phyloP scores from a whole-genome alignment of 306 rosid species.

The Dicorynia guianensis region DNA sequence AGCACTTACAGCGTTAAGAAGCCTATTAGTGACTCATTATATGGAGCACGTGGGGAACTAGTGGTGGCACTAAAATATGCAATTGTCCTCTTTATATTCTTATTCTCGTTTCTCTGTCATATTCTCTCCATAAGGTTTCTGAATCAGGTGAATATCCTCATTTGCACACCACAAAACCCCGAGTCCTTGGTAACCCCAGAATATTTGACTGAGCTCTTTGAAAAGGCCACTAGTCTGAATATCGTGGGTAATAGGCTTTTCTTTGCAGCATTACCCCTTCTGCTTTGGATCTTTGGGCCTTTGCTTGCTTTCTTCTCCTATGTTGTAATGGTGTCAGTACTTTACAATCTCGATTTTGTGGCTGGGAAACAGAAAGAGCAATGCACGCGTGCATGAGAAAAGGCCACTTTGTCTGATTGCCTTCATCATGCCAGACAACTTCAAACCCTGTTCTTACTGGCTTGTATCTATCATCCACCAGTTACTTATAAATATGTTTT shows the following conservation, averaged over 20 bases:
- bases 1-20: constrained; percentile 77
- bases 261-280: constrained; percentile 59
- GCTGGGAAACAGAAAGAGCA: constrained; percentile 13
- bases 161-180: constrained; percentile 62
- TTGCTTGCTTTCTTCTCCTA: constrained; percentile 68
- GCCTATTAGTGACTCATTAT: constrained; percentile 61
- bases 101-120: constrained; percentile 78
- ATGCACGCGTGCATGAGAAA: not conserved
- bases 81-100: constrained; percentile 58
- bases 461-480: too few relatives aligned
- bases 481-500: too few relatives aligned
- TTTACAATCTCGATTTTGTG: constrained; percentile 71
- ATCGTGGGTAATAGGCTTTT: constrained; percentile 73
- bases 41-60: constrained; percentile 73
- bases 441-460: too few relatives aligned
- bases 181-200: constrained; percentile 50
- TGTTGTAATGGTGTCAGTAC: constrained; percentile 51
- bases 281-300: constrained; percentile 90
- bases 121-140: constrained; percentile 69
- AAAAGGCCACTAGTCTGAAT: constrained; percentile 62
- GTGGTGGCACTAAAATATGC: constrained; percentile 66
- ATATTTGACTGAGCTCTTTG: constrained; percentile 61
- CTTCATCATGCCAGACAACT: too few relatives aligned
- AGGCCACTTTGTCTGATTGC: too few relatives aligned
- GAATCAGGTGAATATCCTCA: constrained; percentile 67